Evolutionary conservation across 768 basidiomycete genomes (phyloP).

Genomic region (Polyporus arcularius): DNA sequence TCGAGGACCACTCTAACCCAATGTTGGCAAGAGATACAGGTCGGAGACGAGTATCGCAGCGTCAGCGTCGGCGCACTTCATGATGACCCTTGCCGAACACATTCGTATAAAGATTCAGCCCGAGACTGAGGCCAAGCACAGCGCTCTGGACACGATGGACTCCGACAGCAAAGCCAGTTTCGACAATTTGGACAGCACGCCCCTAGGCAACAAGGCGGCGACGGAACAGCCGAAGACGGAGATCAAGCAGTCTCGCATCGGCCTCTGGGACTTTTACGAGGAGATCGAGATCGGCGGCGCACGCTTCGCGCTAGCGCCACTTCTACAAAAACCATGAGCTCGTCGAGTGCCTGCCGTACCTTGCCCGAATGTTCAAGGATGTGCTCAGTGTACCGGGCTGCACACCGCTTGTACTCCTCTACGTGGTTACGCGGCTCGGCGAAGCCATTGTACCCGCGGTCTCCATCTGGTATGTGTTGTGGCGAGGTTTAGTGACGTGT

Average conservation of each 20-base stretch:
- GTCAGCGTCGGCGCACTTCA: too few relatives aligned
- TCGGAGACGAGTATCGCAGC: too few relatives aligned
- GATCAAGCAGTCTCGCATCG: slow-evolving; percentile 59
- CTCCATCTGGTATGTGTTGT: slow-evolving; percentile 51
- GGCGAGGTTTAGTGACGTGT: background rate
- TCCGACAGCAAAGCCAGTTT: too few relatives aligned
- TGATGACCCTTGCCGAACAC: too few relatives aligned
- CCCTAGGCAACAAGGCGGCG: too few relatives aligned
- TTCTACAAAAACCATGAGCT: slow-evolving; percentile 50
- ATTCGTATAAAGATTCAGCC: too few relatives aligned
- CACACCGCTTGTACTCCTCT: slow-evolving; percentile 47
- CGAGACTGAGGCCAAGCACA: too few relatives aligned
- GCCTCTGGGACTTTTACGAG: slow-evolving; percentile 79
- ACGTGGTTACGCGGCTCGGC: slow-evolving; percentile 45
- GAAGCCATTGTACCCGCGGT: slow-evolving; percentile 61
- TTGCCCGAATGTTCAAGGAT: slow-evolving; percentile 68
- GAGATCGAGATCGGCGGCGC: slow-evolving; percentile 44
- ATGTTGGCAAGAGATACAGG: too few relatives aligned
- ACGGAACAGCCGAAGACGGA: background rate
- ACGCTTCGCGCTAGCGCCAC: slow-evolving; percentile 42
- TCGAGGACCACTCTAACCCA: too few relatives aligned
- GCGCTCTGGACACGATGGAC: too few relatives aligned
- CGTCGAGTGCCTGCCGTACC: slow-evolving; percentile 51
- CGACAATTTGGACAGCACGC: too few relatives aligned
- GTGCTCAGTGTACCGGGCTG: slow-evolving; percentile 55